A percentile compares a stretch with the other conserved stretches of the same genome.
phyloP scores from a whole-genome alignment of 805 yeast genomes.

The Suhomyces sp. region DNA sequence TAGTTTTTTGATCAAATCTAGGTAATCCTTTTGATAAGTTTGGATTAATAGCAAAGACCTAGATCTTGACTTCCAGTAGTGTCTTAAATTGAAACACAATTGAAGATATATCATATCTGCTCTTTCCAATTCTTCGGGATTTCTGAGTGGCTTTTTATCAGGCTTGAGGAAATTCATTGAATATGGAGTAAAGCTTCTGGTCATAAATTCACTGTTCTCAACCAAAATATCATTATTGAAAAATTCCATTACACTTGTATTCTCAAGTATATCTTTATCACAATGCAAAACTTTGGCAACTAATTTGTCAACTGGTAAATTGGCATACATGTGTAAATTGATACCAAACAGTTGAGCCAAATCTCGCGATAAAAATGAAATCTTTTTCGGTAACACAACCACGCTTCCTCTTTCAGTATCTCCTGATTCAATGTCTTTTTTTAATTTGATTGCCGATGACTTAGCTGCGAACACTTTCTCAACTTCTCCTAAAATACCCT shows the following conservation, averaged over 20 bases:
- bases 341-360: conserved; percentile 94
- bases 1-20: conserved; percentile 65
- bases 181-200: conserved; percentile 77
- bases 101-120: conserved; percentile 85
- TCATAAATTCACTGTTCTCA: conserved; percentile 69
- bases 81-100: conserved; percentile 76
- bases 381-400: conserved; percentile 36
- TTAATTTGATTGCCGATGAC: conserved; percentile 44
- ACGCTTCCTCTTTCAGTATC: conserved; percentile 5
- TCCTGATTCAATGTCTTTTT: conserved; percentile 25
- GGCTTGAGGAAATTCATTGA: conserved; percentile 63
- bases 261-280: conserved; percentile 66
- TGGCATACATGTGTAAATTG: conserved; percentile 76
- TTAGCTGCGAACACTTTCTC: conserved; percentile 88
- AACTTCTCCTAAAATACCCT: conserved; percentile 80
- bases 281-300: conserved; percentile 74
- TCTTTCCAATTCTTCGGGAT: conserved; percentile 74
- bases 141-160: conserved; percentile 52
- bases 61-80: conserved; percentile 91
- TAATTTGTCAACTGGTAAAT: conserved; percentile 60
- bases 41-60: conserved; percentile 73
- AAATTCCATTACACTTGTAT: conserved; percentile 78
- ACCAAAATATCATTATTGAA: conserved; percentile 71
- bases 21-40: conserved; percentile 75
- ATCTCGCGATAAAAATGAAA: conserved; percentile 76